phyloP scores from a whole-genome alignment of 2,329 filamentous ascomycete genomes.

The Calonectria fujianensis region DNA sequence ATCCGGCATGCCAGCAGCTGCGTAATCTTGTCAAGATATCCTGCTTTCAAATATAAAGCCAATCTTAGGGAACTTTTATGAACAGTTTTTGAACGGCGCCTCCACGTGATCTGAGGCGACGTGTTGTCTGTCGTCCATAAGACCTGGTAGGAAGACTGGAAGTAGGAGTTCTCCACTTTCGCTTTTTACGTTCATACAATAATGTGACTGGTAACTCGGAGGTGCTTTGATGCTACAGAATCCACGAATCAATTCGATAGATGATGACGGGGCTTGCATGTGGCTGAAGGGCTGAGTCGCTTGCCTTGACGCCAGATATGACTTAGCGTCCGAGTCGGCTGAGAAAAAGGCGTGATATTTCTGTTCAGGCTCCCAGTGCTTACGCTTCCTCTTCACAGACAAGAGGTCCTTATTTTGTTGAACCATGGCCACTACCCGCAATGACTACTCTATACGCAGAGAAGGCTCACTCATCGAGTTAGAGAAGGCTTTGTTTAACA shows the following conservation, averaged over 20 bases:
- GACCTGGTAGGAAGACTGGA: too few species aligned
- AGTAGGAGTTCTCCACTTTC: too few species aligned
- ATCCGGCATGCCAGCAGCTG: too few species aligned
- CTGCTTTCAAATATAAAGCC: too few species aligned
- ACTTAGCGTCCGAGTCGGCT: neutral
- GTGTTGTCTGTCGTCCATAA: too few species aligned
- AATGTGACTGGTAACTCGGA: neutral
- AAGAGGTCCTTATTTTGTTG: neutral
- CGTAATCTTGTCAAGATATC: too few species aligned
- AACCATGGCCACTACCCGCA: neutral
- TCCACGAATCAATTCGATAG: neutral
- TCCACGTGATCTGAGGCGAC: too few species aligned
- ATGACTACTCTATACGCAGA: neutral
- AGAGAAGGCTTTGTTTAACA: slow-evolving; percentile 16
- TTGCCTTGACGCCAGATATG: neutral
- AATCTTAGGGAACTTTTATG: too few species aligned
- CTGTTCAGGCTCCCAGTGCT: neutral
- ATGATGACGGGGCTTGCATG: slow-evolving; percentile 2
- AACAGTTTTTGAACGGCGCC: too few species aligned
- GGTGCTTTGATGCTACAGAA: neutral
- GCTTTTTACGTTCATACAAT: too few species aligned
- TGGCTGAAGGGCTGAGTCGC: slow-evolving; percentile 23
- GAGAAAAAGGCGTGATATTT: neutral
- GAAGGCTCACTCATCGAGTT: slow-evolving; percentile 24
- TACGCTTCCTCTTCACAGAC: neutral